Evolutionary conservation across 768 basidiomycete genomes (phyloP).

Genomic region (Gyrodon lividus): DNA sequence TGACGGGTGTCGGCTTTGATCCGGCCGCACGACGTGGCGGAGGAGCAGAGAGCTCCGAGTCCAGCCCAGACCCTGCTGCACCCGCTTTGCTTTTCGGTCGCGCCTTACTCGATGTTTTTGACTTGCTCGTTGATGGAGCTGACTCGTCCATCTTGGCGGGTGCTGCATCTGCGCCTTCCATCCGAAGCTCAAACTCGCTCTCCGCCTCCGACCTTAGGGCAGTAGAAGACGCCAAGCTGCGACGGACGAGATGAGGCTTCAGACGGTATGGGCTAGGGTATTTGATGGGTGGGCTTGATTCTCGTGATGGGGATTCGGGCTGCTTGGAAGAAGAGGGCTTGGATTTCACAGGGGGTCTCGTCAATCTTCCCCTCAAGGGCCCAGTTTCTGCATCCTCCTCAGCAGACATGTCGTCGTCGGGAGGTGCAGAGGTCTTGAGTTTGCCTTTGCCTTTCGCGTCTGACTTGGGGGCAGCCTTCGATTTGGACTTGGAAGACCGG

Average conservation of each 20-base stretch:
- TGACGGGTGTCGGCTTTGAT: conserved; percentile 20
- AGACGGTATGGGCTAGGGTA: not conserved
- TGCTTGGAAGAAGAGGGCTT: not conserved
- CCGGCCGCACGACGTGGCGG: conserved; percentile 10
- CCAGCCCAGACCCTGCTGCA: conserved; percentile 4
- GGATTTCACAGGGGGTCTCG: not conserved
- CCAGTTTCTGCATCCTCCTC: not conserved
- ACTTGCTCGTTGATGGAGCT: not conserved
- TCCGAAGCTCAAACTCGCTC: not conserved
- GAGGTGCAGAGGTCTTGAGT: not conserved
- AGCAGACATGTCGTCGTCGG: not conserved
- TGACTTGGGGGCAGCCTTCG: not conserved
- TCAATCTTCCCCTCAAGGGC: not conserved
- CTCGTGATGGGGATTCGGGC: not conserved
- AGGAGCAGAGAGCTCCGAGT: conserved; percentile 11
- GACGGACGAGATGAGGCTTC: conserved; percentile 1
- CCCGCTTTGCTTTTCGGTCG: not conserved
- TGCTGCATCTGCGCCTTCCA: not conserved
- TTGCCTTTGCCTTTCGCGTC: conserved; percentile 2
- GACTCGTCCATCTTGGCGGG: not conserved
- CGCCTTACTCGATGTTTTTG: not conserved
- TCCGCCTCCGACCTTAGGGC: not conserved
- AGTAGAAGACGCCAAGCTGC: not conserved
- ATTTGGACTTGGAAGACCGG: not conserved
- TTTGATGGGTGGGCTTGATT: not conserved